Evolutionary conservation across 2,329 filamentous ascomycete genomes (phyloP).

Genomic region (Botrytis galanthina): DNA sequence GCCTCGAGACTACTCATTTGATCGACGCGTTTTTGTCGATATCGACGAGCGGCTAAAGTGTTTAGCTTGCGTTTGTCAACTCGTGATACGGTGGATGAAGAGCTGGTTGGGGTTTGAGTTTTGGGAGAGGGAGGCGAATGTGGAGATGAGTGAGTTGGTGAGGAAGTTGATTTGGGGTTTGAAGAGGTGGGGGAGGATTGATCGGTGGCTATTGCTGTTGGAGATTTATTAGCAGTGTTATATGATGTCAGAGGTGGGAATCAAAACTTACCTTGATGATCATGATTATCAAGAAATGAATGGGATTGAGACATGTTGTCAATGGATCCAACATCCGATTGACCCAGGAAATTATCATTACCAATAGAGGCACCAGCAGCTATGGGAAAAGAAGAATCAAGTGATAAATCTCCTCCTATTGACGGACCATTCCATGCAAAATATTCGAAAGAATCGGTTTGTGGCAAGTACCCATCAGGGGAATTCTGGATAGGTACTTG

Average conservation of each 20-base stretch:
- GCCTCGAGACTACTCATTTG: conserved; percentile 61
- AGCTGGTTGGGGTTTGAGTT: conserved; percentile 14
- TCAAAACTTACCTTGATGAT: not conserved
- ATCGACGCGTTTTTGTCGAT: conserved; percentile 68
- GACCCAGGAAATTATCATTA: conserved; percentile 15
- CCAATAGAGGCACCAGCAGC: conserved; percentile 15
- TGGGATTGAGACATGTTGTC: conserved; percentile 11
- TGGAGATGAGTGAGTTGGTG: conserved; percentile 13
- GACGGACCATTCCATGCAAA: conserved; percentile 9
- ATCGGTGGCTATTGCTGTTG: conserved; percentile 8
- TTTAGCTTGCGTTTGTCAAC: conserved; percentile 61
- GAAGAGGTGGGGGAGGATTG: conserved; percentile 4
- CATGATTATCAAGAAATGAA: conserved; percentile 17
- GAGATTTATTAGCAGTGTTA: not conserved
- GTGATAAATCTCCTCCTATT: not conserved
- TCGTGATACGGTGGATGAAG: conserved; percentile 19
- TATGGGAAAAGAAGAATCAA: conserved; percentile 13
- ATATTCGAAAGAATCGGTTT: conserved; percentile 18
- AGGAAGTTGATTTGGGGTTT: conserved; percentile 1
- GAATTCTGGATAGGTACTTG: conserved; percentile 6
- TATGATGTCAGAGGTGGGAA: not conserved
- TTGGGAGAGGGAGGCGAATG: conserved; percentile 3
- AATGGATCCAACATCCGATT: conserved; percentile 18
- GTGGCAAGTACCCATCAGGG: conserved; percentile 17
- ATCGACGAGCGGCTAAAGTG: conserved; percentile 68